These are phyloP conservation scores for Physcomitrellopsis africana DNA, from an alignment of 225 moss, liverwort and hornwort genomes.

Conservation along the genomic window DNA sequence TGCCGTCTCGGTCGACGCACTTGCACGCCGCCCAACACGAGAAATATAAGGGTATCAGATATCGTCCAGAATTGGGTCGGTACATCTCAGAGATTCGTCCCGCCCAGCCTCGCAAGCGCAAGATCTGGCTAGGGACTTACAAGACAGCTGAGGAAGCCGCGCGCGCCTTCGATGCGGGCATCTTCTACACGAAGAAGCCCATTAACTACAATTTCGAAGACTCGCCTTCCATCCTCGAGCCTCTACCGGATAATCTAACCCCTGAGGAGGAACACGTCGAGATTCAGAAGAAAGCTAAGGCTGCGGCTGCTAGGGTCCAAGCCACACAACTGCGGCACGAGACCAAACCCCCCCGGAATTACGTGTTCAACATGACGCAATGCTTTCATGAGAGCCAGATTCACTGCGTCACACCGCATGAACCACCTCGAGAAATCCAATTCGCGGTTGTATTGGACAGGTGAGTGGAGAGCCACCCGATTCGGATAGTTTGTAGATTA, in stretches of 20 bases:
- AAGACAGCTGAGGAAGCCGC: conserved; percentile 28
- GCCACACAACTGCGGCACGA: neutral
- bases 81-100: conserved; percentile 33
- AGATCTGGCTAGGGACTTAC: conserved; percentile 33
- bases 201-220: conserved; percentile 29
- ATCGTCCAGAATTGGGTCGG: conserved; percentile 19
- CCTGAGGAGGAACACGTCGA: conserved; percentile 24
- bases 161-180: conserved; percentile 30
- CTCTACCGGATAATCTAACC: conserved; percentile 4
- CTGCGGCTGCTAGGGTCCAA: conserved; percentile 23
- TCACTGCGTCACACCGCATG: neutral
- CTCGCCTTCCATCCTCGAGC: conserved; percentile 6
- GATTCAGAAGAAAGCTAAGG: conserved; percentile 33
- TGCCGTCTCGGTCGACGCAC: too few relatives aligned
- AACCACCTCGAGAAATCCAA: neutral
- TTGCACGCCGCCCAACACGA: neutral
- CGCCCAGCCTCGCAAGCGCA: conserved; percentile 25
- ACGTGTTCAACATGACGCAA: too few relatives aligned
- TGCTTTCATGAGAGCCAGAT: too few relatives aligned
- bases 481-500: too few relatives aligned
- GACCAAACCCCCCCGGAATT: neutral
- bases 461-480: too few relatives aligned
- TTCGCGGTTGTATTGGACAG: neutral
- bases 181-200: conserved; percentile 26
- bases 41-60: conserved; percentile 26